Percentiles rank a stretch among this genome's conserved stretches.
These are phyloP conservation scores for Yarrowia sp. DNA, from an alignment of 805 yeast genomes.

Conservation along the genomic window DNA sequence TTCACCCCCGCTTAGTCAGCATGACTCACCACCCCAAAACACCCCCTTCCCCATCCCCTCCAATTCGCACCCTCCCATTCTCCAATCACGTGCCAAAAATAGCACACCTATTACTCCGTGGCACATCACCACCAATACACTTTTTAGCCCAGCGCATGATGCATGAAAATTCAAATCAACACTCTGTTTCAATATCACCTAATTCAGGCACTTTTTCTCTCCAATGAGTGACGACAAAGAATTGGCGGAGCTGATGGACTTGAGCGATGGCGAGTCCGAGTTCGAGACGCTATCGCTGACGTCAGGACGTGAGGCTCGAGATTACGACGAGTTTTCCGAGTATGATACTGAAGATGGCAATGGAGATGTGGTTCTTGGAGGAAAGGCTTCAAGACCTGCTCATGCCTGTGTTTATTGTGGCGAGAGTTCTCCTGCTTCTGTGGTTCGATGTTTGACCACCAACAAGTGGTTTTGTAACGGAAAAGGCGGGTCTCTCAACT, in stretches of 20 bases:
- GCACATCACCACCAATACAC: no score
- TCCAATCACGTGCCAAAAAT: no score
- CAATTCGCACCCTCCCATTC: no score
- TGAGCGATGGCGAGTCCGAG: background rate
- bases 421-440: constrained; percentile 56
- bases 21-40: no score
- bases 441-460: constrained; percentile 74
- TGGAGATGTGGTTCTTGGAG: background rate
- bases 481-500: constrained; percentile 47
- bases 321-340: background rate
- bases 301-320: background rate
- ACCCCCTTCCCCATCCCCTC: no score
- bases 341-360: background rate
- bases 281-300: background rate
- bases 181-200: no score
- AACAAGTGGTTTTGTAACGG: constrained; percentile 89
- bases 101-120: no score
- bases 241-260: background rate
- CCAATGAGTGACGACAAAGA: constrained; percentile 13
- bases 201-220: no score
- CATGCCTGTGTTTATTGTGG: constrained; percentile 59
- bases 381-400: background rate
- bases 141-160: no score
- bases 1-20: background rate
- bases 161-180: constrained; percentile 2